A percentile compares a stretch with the other conserved stretches of the same genome.
phyloP scores from a whole-genome alignment of 176 grass and related monocot species.

The Raddia guianensis region DNA sequence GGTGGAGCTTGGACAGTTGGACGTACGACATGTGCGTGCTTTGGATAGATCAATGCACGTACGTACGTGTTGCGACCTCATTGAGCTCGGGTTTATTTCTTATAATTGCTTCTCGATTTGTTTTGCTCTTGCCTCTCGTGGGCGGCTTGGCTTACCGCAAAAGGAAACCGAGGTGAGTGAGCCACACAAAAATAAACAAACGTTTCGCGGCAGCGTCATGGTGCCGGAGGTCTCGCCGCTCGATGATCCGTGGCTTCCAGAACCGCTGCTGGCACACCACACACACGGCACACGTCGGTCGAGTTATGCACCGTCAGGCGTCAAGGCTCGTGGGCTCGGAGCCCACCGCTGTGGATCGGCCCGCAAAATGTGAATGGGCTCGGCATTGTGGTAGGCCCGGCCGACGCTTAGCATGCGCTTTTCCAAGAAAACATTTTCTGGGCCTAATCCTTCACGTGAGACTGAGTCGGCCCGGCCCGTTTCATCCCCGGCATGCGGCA shows the following conservation, averaged over 20 bases:
- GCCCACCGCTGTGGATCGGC: too few relatives aligned
- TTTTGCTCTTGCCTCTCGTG: neutral
- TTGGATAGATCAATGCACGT: too few relatives aligned
- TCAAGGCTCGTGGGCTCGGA: neutral
- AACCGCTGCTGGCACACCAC: neutral
- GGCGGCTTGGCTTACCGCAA: neutral
- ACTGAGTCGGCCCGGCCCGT: too few relatives aligned
- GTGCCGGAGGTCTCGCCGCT: neutral
- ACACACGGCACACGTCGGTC: neutral
- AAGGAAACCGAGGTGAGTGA: neutral
- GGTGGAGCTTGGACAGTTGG: neutral
- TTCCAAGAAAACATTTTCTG: too few relatives aligned
- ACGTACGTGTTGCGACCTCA: neutral
- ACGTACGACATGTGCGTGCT: too few relatives aligned
- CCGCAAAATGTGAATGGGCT: too few relatives aligned
- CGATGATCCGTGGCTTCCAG: neutral
- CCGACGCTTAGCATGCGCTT: too few relatives aligned
- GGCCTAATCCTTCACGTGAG: too few relatives aligned
- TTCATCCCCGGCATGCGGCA: too few relatives aligned
- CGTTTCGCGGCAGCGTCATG: neutral
- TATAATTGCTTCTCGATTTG: neutral
- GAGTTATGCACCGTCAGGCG: neutral
- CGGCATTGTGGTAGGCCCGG: too few relatives aligned
- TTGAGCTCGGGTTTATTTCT: neutral
- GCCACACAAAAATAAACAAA: constrained; percentile 4